These are phyloP conservation scores for Hypoxylon intermedium DNA, from an alignment of 495 filamentous ascomycete species.

Conservation along the genomic window DNA sequence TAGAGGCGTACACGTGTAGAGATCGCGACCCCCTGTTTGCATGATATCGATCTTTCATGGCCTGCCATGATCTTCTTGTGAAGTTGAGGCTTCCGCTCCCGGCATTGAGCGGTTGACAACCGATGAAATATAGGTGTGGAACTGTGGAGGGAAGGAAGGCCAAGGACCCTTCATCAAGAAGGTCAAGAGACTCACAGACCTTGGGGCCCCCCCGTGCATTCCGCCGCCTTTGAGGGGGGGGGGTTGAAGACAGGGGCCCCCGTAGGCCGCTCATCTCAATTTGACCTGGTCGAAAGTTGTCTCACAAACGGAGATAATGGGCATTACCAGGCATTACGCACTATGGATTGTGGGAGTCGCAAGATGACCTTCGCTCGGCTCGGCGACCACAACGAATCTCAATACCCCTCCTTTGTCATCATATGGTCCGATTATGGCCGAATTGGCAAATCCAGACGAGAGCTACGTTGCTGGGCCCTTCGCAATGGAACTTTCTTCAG, in stretches of 20 bases:
- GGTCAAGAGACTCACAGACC: conserved; percentile 31
- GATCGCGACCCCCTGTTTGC: conserved; percentile 31
- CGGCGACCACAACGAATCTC: conserved; percentile 36
- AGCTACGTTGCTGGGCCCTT: conserved; percentile 28
- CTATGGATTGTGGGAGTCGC: conserved; percentile 32
- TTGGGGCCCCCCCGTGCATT: conserved; percentile 33
- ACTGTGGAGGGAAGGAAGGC: conserved; percentile 8
- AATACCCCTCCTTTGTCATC: conserved; percentile 40
- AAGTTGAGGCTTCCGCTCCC: conserved; percentile 24
- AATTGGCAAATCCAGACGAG: conserved; percentile 32
- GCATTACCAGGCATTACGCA: conserved; percentile 41
- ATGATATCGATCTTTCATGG: conserved; percentile 38
- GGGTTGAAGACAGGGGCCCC: conserved; percentile 42
- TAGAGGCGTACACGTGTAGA: conserved; percentile 30
- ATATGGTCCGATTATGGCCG: conserved; percentile 40
- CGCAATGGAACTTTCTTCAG: conserved; percentile 2
- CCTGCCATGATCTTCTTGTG: conserved; percentile 29
- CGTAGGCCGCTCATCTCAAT: conserved; percentile 46
- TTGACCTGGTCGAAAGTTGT: conserved; percentile 44
- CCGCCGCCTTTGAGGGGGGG: conserved; percentile 30
- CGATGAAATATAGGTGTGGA: conserved; percentile 36
- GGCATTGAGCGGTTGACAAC: conserved; percentile 34
- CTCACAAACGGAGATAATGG: conserved; percentile 48
- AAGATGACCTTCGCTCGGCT: conserved; percentile 42
- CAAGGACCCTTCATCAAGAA: conserved; percentile 17